phyloP scores from a whole-genome alignment of 1,284 basidiomycete genomes.

The Moniliophthora roreri region DNA sequence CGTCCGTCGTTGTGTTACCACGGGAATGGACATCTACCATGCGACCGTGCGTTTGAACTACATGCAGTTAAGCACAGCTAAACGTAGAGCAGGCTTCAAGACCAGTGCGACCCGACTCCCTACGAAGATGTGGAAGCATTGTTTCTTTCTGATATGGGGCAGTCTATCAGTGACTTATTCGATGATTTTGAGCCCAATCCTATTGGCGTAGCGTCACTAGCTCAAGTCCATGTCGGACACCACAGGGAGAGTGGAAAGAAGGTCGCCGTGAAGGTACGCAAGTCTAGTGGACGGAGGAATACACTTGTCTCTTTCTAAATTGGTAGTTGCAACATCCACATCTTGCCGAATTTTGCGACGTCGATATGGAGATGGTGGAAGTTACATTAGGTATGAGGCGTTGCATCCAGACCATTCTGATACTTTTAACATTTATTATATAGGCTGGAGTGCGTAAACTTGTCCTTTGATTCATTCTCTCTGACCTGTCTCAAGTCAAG shows the following conservation, averaged over 20 bases:
- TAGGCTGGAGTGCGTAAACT: slow-evolving; percentile 54
- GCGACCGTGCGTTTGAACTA: slow-evolving; percentile 33
- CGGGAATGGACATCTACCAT: slow-evolving; percentile 75
- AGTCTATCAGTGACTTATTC: slow-evolving; percentile 65
- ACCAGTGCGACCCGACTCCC: slow-evolving; percentile 81
- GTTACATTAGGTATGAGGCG: slow-evolving; percentile 69
- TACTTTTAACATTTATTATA: background rate
- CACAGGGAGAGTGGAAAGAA: slow-evolving; percentile 69
- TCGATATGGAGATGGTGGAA: slow-evolving; percentile 87
- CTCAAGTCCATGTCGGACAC: slow-evolving; percentile 90
- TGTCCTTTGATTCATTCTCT: background rate
- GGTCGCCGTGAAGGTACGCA: slow-evolving; percentile 86
- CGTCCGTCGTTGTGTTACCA: slow-evolving; percentile 57
- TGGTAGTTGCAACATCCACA: slow-evolving; percentile 89
- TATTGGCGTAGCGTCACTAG: slow-evolving; percentile 92
- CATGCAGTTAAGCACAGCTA: slow-evolving; percentile 52
- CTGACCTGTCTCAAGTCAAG: slow-evolving; percentile 50
- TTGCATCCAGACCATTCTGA: slow-evolving; percentile 4
- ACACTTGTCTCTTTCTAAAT: background rate
- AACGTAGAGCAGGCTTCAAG: slow-evolving; percentile 60
- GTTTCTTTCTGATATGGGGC: slow-evolving; percentile 74
- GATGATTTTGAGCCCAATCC: slow-evolving; percentile 87
- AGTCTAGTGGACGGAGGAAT: background rate
- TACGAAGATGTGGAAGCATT: slow-evolving; percentile 69
- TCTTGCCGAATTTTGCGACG: slow-evolving; percentile 87